These are phyloP conservation scores for sweet orange (Citrus sinensis) DNA, from an alignment of 345 rosid species.

Conservation along the genomic window DVS_A1.0 CM039169.1:23527001-23527500, in stretches of 20 bases:
- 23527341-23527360: slow-evolving; percentile 78
- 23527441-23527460: neutral
- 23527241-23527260: slow-evolving; percentile 87
- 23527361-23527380: slow-evolving; percentile 26
- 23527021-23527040: slow-evolving; percentile 76
- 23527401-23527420: neutral
- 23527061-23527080: slow-evolving; percentile 83
- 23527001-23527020: slow-evolving; percentile 85
- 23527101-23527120: slow-evolving; percentile 8
- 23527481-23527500: neutral
- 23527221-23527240: slow-evolving; percentile 93
- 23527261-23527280: slow-evolving; percentile 57
- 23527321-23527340: slow-evolving; percentile 56
- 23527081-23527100: slow-evolving; percentile 80
- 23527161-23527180: neutral
- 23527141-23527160: no score
- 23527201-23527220: slow-evolving; percentile 76
- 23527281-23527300: slow-evolving; percentile 52
- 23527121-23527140: no score
- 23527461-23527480: neutral
- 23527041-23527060: slow-evolving; percentile 96
- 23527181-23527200: slow-evolving; percentile 12
- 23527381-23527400: neutral
- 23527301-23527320: slow-evolving; percentile 71
- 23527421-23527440: neutral